Evolutionary conservation across 2,329 filamentous ascomycete species (phyloP), one percentile per base, ranked within the genome.

Genomic region (Sarocladium brachiariae): DNA sequence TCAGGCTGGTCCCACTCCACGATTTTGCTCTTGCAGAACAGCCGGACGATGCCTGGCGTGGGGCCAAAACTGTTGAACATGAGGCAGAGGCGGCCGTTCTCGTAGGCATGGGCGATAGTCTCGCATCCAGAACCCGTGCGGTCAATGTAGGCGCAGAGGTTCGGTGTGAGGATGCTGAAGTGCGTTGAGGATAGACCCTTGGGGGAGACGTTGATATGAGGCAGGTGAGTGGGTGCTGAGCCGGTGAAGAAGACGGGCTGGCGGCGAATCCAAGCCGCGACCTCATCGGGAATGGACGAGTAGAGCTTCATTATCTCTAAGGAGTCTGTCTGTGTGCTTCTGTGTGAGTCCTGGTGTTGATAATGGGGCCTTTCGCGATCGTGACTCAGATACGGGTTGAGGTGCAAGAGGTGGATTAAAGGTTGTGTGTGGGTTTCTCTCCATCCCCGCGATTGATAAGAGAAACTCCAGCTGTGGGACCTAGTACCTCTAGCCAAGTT

Each of bases 181-280:
- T 82, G 82, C n/a, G 75, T 69, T 16, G 76, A 72, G 0, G 80
- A 71, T 19, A 84, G 74, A 46, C 87, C 86, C 65, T 91, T 89
- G 46, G 87, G 85, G 0, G 86, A 90, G 51, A 89, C 69, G 60
- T 91, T 91, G 70, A 91, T 73, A 68, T 91, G 86, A 2, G 70
- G 66, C 18, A 79, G 83, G n/a, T 75, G 74, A 23, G 81, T 75
- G 1, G 86, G 85, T 0, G 87, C 85, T 13, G 84, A 87, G 35
- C 81, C 84, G 10, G 86, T 83, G 71, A 86, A 90, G 75, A 90
- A 90, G 58, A 91, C 70, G 51, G 83, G 78, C 58, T 91, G 87
- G 10, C 71, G 65, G 45, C 82, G 72, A 48, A 83, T 78, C 84
- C 86, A 90, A 35, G 72, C 66, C 51, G 74, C 70, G 30, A 87